Evolutionary conservation across 2,329 filamentous ascomycete species (phyloP), one percentile per base, ranked within the genome.

Genomic region (Hymenoscyphus albidus): DNA sequence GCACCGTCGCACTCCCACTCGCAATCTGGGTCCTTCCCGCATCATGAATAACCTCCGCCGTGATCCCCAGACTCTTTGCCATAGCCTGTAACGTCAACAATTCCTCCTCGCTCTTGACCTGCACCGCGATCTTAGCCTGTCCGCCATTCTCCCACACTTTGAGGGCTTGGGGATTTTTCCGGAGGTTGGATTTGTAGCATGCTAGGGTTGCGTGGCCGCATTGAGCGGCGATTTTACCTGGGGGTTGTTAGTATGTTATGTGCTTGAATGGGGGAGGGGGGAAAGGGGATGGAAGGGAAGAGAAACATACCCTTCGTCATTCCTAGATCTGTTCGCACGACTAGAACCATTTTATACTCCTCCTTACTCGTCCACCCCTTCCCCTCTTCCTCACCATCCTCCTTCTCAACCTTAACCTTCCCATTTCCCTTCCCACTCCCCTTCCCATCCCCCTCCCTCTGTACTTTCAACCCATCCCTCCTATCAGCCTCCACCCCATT

Each of bases 1-100:
- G 80, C 54, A 99, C 95, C 0, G 95, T 99, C 76, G 92, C 85
- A 77, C 93, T 97, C 18, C 95, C 94, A 55, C 90, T 88, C 61
- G 93, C 93, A 77, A 99, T 98, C 84, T 99, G 95, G 57, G 95
- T 99, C 67, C 95, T 86, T 14, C 95, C 95, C n/a, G 95, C 95
- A 78, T 99, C 95, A 73, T 91, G 88, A 70, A 99, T 94, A 62
- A 97, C 88, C 76, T 94, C 90, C 62, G 94, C 92, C 66, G 92
- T 93, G 65, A 99, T 78, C 1, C 95, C 94, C 65, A 97, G 76
- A 75, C 88, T 92, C 68, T 92, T 83, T 2, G 95, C 95, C 76
- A 89, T 88, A 62, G 88, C 90, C 79, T 93, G 89, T 70, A 90
- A 78, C 68, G 80, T 80, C 67, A 95, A 79, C 70, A 96, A 78